phyloP scores from a whole-genome alignment of 352 stramenopile genomes.

The Phytophthora ramorum region DNA sequence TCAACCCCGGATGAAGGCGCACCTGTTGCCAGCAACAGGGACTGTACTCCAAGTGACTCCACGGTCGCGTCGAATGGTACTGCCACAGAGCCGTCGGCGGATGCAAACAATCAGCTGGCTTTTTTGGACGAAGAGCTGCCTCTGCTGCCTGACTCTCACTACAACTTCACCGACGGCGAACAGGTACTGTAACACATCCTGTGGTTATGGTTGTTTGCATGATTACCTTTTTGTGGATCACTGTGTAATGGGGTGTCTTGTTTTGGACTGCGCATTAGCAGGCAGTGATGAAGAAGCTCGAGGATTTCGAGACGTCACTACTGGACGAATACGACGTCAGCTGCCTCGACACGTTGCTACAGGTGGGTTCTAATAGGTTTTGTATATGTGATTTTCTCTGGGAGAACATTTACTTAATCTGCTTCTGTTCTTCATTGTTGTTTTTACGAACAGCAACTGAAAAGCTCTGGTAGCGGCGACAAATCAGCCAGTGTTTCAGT shows the following conservation, averaged over 20 bases:
- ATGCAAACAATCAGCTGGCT: conserved; percentile 47
- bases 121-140: conserved; percentile 83
- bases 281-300: conserved; percentile 88
- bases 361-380: conserved; percentile 36
- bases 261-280: conserved; percentile 56
- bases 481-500: conserved; percentile 50
- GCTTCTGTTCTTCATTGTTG: not conserved
- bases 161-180: conserved; percentile 77
- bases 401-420: not conserved
- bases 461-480: conserved; percentile 48
- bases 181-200: conserved; percentile 60
- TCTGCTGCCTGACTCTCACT: conserved; percentile 71
- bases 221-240: conserved; percentile 10
- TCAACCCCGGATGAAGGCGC: conserved; percentile 11
- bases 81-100: conserved; percentile 11
- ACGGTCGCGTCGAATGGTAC: conserved; percentile 5
- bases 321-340: conserved; percentile 88
- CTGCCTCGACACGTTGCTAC: conserved; percentile 84
- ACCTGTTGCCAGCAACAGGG: conserved; percentile 7
- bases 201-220: conserved; percentile 6
- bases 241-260: conserved; percentile 34
- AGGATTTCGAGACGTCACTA: conserved; percentile 89
- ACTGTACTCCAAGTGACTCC: conserved; percentile 1
- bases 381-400: not conserved
- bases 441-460: conserved; percentile 54